These are phyloP conservation scores for Epichloe hybrida DNA, from an alignment of 2,329 filamentous ascomycete species.

Conservation along the genomic window DNA sequence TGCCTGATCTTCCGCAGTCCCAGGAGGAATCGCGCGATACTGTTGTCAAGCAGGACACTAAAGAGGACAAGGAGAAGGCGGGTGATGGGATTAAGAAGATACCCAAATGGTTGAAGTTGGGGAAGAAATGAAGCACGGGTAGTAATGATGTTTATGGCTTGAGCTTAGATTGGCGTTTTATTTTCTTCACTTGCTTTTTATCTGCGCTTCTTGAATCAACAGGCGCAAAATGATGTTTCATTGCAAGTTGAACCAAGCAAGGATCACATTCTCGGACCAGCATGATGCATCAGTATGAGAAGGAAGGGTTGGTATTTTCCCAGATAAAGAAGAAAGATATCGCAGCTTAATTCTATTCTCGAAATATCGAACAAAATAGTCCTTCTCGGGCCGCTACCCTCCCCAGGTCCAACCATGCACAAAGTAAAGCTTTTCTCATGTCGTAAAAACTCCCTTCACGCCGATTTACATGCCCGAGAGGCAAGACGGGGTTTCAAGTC, in stretches of 20 bases:
- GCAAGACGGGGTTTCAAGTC: neutral
- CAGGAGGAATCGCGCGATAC: conserved; percentile 25
- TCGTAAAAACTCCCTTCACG: neutral
- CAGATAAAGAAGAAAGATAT: neutral
- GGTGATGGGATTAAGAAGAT: conserved; percentile 31
- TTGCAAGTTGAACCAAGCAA: neutral
- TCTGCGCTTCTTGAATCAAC: neutral
- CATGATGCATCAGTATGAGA: neutral
- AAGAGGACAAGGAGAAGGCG: conserved; percentile 23
- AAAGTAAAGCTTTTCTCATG: neutral
- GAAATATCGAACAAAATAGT: neutral
- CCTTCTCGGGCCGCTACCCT: conserved; percentile 1
- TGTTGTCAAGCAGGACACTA: conserved; percentile 11
- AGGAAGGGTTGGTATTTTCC: conserved; percentile 1
- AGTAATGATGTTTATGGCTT: neutral
- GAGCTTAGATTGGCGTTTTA: neutral
- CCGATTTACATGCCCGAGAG: conserved; percentile 2
- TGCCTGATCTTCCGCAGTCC: conserved; percentile 39
- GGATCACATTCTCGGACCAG: too few species aligned
- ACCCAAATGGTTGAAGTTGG: conserved; percentile 62
- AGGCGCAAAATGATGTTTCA: neutral
- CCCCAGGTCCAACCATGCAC: neutral
- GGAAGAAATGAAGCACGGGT: conserved; percentile 46
- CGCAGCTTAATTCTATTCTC: conserved; percentile 2
- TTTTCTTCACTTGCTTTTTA: neutral